These are phyloP conservation scores for Blastobotrys persicus DNA, from an alignment of 1,139 yeast species.

Conservation along the genomic window DNA sequence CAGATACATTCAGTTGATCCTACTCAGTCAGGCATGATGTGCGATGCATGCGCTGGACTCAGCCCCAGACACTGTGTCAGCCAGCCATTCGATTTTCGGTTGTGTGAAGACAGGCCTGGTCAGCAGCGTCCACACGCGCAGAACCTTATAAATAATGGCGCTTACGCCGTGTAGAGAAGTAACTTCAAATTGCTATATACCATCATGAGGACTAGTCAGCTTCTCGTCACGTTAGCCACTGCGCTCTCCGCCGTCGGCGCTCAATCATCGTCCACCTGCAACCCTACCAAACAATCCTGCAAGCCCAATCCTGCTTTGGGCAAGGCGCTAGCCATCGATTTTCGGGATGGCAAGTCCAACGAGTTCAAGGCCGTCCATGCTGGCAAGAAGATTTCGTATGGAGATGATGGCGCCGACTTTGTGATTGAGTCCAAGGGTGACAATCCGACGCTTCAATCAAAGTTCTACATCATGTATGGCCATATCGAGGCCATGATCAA, in stretches of 20 bases:
- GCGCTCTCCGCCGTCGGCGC: slow-evolving; percentile 21
- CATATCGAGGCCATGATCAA: slow-evolving; percentile 66
- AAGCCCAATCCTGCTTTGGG: slow-evolving; percentile 36
- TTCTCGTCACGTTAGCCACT: slow-evolving; percentile 1
- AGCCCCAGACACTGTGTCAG: not conserved
- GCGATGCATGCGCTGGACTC: not conserved
- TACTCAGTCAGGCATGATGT: not conserved
- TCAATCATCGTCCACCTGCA: slow-evolving; percentile 32
- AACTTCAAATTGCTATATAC: not conserved
- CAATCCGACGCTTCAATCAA: slow-evolving; percentile 71
- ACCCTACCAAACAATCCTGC: slow-evolving; percentile 31
- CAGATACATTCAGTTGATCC: not conserved
- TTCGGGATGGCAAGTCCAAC: slow-evolving; percentile 28
- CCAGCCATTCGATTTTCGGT: not conserved
- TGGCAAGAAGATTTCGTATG: slow-evolving; percentile 30
- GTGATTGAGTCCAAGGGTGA: slow-evolving; percentile 61
- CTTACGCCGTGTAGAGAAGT: not conserved
- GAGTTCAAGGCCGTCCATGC: slow-evolving; percentile 24
- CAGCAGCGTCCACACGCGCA: too few species aligned
- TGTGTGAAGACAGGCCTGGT: not conserved
- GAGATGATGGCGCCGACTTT: slow-evolving; percentile 55
- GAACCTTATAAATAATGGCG: not conserved
- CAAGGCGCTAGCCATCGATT: slow-evolving; percentile 28
- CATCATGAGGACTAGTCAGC: not conserved
- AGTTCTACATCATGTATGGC: slow-evolving; percentile 84